phyloP scores from a whole-genome alignment of 1,284 basidiomycete genomes.

The Trametes polyzona region DNA sequence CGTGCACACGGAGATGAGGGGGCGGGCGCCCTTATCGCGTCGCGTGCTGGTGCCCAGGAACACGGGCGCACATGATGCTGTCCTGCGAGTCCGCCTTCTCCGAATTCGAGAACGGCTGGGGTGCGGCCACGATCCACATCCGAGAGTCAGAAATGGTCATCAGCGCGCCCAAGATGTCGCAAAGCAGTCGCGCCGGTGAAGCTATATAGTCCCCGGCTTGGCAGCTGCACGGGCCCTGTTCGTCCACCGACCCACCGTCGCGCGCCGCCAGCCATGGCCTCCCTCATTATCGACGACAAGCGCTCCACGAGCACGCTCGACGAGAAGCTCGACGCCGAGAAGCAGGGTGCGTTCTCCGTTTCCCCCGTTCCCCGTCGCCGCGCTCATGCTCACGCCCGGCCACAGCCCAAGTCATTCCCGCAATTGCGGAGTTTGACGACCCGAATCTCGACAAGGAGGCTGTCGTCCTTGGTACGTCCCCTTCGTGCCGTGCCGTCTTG shows the following conservation, averaged over 20 bases:
- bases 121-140: not conserved
- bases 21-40: slow-evolving; percentile 12
- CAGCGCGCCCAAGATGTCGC: slow-evolving; percentile 5
- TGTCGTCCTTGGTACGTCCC: slow-evolving; percentile 30
- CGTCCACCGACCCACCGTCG: slow-evolving; percentile 20
- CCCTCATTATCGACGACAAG: slow-evolving; percentile 29
- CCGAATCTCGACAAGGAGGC: slow-evolving; percentile 62
- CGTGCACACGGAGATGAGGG: not conserved
- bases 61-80: slow-evolving; percentile 13
- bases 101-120: slow-evolving; percentile 2
- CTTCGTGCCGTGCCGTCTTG: not conserved
- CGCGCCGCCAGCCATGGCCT: slow-evolving; percentile 34
- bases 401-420: slow-evolving; percentile 8
- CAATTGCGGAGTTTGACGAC: slow-evolving; percentile 57
- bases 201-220: slow-evolving; percentile 4
- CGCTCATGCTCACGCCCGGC: not conserved
- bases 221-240: not conserved
- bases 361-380: not conserved
- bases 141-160: slow-evolving; percentile 6
- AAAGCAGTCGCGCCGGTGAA: not conserved
- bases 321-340: slow-evolving; percentile 37
- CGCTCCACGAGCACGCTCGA: slow-evolving; percentile 27
- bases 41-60: slow-evolving; percentile 10
- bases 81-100: not conserved
- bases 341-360: slow-evolving; percentile 28